Evolutionary conservation across 108 stramenopile genomes (phyloP).

Genomic region (Nitzschia palea): DNA sequence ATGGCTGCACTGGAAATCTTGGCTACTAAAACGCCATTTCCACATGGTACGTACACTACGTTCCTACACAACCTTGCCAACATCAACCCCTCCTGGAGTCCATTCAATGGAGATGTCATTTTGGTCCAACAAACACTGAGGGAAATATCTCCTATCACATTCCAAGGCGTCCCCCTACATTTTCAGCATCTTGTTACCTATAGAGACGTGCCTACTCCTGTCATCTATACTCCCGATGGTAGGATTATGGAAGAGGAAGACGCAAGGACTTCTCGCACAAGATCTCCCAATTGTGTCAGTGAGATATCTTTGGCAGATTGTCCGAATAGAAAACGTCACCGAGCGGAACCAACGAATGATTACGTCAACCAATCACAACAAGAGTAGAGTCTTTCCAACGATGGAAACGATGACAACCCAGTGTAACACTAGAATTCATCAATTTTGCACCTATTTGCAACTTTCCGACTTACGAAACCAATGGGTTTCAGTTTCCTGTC

Average conservation of each 20-base stretch:
- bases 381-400: neutral
- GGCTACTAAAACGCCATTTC: neutral
- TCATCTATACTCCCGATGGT: too few species aligned
- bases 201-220: too few species aligned
- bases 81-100: neutral
- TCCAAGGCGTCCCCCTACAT: too few species aligned
- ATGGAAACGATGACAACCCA: neutral
- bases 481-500: too few species aligned
- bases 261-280: too few species aligned
- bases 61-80: slow-evolving; percentile 6
- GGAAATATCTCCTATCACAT: neutral
- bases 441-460: neutral
- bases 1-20: slow-evolving; percentile 58
- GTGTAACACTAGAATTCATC: neutral
- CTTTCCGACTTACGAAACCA: too few species aligned
- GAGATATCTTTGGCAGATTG: too few species aligned
- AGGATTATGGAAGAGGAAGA: too few species aligned
- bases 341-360: neutral
- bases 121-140: neutral
- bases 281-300: too few species aligned
- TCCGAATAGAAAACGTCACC: neutral
- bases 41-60: neutral
- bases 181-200: too few species aligned
- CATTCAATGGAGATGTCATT: neutral
- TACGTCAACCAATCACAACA: neutral